Percentiles rank a stretch among this genome's conserved stretches.
Conservation (phyloP, 768 basidiomycete species). For the Mycena olivaceomarginata region DNA sequence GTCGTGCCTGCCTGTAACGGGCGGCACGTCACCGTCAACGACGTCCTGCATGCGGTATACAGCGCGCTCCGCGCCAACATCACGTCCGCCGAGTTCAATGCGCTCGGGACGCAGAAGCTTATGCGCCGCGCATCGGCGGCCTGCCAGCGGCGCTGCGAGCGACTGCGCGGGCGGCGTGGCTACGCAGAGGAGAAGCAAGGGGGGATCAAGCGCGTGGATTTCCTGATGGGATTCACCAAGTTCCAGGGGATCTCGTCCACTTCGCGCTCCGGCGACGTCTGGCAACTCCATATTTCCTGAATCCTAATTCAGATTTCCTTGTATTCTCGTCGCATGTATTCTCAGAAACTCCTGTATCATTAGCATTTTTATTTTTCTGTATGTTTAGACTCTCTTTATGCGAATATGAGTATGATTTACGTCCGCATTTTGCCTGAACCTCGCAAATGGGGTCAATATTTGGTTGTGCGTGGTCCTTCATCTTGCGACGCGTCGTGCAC, state of each 20-base stretch:
- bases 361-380: no score
- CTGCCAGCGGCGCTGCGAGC: slow-evolving; percentile 24
- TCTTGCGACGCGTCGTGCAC: no score
- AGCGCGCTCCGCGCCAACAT: slow-evolving; percentile 14
- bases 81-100: slow-evolving; percentile 17
- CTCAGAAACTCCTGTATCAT: no score
- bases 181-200: slow-evolving; percentile 19
- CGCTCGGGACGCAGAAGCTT: slow-evolving; percentile 20
- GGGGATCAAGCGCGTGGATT: slow-evolving; percentile 31
- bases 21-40: slow-evolving; percentile 20
- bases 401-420: no score
- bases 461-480: no score
- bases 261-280: background rate
- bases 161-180: slow-evolving; percentile 6
- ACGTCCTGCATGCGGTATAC: slow-evolving; percentile 17
- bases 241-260: slow-evolving; percentile 26
- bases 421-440: no score
- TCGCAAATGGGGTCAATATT: no score
- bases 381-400: no score
- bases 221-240: slow-evolving; percentile 29
- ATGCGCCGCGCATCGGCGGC: slow-evolving; percentile 7
- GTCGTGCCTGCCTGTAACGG: slow-evolving; percentile 17
- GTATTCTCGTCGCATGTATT: no score
- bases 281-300: slow-evolving; percentile 28
- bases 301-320: background rate